Percentiles rank a stretch among this genome's conserved stretches.
Conservation (phyloP, 176 grass and related monocot genomes). For the Miscanthus lutarioriparius region DNA sequence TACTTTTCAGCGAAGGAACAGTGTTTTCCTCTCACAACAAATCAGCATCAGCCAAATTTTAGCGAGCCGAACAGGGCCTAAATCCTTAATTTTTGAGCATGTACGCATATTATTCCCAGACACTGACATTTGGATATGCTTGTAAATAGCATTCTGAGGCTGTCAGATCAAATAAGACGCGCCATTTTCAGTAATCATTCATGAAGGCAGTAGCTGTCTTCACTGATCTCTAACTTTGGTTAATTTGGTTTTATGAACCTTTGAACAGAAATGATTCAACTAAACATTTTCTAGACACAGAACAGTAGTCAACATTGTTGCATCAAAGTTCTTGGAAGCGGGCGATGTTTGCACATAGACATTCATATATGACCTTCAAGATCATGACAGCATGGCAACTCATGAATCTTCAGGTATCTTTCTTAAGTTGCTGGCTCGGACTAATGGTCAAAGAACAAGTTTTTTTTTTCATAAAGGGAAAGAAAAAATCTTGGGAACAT, state of each 20-base stretch:
- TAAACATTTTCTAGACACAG: not conserved
- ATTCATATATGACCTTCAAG: conserved; percentile 19
- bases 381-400: not conserved
- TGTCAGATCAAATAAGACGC: not conserved
- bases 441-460: not conserved
- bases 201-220: not conserved
- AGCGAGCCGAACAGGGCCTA: no score
- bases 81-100: not conserved
- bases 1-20: no score
- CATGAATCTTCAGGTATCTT: not conserved
- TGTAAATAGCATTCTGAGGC: not conserved
- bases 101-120: not conserved
- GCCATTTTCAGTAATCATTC: not conserved
- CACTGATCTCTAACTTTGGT: not conserved
- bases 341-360: not conserved
- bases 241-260: not conserved
- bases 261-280: not conserved
- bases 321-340: not conserved
- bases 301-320: not conserved
- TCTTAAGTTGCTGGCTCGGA: not conserved
- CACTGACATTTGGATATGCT: not conserved
- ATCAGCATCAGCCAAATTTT: no score
- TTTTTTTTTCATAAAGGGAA: not conserved
- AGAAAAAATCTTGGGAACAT: not conserved
- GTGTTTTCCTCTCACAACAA: no score